Conservation (phyloP, 345 rosid species). For the Leavenworthia alabamica region DNA sequence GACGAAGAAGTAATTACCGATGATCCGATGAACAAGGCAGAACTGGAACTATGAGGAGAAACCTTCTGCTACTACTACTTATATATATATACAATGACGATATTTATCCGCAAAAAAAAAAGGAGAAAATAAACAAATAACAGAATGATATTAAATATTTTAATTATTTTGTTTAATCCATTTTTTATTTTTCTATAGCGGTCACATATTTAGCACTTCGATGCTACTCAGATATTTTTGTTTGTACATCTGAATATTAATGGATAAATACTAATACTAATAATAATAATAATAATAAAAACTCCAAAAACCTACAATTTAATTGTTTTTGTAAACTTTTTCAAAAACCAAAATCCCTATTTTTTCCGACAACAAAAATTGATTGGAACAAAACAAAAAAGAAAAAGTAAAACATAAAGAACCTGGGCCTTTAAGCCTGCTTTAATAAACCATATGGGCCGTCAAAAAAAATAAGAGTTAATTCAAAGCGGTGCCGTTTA, state of each 20-base stretch:
- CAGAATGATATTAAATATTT: not conserved
- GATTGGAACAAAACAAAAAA: slow-evolving; percentile 4
- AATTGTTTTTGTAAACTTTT: too few species aligned
- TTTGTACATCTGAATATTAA: not conserved
- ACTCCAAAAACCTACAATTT: not conserved
- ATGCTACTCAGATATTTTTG: slow-evolving; percentile 2
- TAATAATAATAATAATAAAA: not conserved
- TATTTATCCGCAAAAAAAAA: not conserved
- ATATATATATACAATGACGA: not conserved
- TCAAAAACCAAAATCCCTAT: not conserved
- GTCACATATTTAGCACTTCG: not conserved
- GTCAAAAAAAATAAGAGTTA: not conserved
- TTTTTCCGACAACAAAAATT: not conserved
- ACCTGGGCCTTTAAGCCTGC: not conserved
- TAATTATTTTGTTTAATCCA: slow-evolving; percentile 1
- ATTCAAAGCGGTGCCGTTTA: not conserved
- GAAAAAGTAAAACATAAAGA: slow-evolving; percentile 3
- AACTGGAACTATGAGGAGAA: slow-evolving; percentile 5
- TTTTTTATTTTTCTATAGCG: not conserved
- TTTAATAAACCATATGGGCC: too few species aligned
- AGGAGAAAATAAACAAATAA: not conserved
- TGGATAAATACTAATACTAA: too few species aligned
- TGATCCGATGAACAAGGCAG: slow-evolving; percentile 7
- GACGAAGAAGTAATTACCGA: slow-evolving; percentile 20
- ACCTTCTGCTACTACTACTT: slow-evolving; percentile 14